Evolutionary conservation across 805 yeast genomes (phyloP).

Genomic region (Candida corydali): DNA sequence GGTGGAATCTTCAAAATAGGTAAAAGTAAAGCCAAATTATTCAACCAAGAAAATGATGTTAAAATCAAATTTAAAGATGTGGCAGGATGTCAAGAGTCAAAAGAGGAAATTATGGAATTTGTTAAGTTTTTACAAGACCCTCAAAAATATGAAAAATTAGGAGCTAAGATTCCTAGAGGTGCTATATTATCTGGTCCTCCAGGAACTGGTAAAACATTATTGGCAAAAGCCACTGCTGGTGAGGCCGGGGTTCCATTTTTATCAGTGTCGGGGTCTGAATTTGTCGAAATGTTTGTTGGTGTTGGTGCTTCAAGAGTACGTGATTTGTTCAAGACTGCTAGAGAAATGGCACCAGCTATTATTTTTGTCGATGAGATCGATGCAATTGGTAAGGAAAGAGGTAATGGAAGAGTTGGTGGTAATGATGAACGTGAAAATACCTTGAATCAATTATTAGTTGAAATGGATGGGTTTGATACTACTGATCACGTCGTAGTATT

Average conservation of each 20-base stretch:
- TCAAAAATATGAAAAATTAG: conserved; percentile 74
- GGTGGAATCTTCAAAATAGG: conserved; percentile 71
- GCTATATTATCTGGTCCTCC: conserved; percentile 94
- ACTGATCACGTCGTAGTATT: conserved; percentile 87
- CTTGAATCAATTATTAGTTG: conserved; percentile 85
- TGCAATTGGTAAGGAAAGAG: conserved; percentile 87
- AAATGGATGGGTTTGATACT: conserved; percentile 92
- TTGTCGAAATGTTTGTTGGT: conserved; percentile 96
- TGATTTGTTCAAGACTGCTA: conserved; percentile 84
- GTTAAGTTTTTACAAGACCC: conserved; percentile 87
- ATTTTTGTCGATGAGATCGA: conserved; percentile 93
- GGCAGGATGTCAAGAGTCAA: conserved; percentile 93
- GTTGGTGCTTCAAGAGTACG: conserved; percentile 95
- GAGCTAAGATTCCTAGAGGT: conserved; percentile 94
- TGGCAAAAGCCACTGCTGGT: conserved; percentile 95
- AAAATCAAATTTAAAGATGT: conserved; percentile 83
- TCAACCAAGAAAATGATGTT: conserved; percentile 79
- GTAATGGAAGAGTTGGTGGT: conserved; percentile 69
- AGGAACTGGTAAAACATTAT: conserved; percentile 91
- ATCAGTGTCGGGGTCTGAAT: conserved; percentile 90
- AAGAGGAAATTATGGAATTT: conserved; percentile 93
- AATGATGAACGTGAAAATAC: conserved; percentile 95
- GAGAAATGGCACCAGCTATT: conserved; percentile 86
- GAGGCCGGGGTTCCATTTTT: conserved; percentile 93
- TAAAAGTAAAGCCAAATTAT: conserved; percentile 73